Evolutionary conservation across 2,329 filamentous ascomycete genomes (phyloP).

Genomic region (Nemania sp.): DNA sequence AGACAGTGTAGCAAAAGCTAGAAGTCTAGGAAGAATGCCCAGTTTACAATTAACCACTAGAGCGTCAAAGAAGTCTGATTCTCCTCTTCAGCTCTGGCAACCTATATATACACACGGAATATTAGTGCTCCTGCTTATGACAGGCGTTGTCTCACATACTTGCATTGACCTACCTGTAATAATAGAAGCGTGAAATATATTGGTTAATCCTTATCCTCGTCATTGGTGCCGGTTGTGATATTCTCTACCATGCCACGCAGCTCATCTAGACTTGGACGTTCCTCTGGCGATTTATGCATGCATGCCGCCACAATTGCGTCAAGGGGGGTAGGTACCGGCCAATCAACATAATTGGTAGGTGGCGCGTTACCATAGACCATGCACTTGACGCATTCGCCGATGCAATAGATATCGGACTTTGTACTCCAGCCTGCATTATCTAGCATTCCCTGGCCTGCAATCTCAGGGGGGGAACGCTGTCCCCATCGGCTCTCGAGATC

Average conservation of each 20-base stretch:
- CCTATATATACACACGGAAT: too few species aligned
- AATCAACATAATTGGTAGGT: background rate
- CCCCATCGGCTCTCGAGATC: constrained; percentile 40
- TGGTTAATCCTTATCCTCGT: too few species aligned
- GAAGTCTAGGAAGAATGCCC: too few species aligned
- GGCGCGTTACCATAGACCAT: background rate
- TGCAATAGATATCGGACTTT: background rate
- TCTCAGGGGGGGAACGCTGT: constrained; percentile 32
- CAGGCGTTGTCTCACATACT: too few species aligned
- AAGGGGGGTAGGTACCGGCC: background rate
- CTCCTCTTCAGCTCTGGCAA: too few species aligned
- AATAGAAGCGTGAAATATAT: too few species aligned
- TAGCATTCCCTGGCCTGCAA: constrained; percentile 13
- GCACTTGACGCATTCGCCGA: background rate
- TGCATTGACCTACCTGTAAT: too few species aligned
- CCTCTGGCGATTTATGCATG: background rate
- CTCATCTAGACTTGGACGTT: background rate
- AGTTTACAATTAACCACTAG: too few species aligned
- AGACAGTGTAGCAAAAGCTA: too few species aligned
- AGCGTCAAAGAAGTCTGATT: too few species aligned
- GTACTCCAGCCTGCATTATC: background rate
- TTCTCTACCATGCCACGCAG: background rate
- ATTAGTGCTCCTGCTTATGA: too few species aligned
- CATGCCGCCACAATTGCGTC: background rate
- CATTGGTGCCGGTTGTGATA: too few species aligned